Base-by-base conservation (phyloP, 805 yeast genomes). In the Metschnikowia dekortorum region DNA sequence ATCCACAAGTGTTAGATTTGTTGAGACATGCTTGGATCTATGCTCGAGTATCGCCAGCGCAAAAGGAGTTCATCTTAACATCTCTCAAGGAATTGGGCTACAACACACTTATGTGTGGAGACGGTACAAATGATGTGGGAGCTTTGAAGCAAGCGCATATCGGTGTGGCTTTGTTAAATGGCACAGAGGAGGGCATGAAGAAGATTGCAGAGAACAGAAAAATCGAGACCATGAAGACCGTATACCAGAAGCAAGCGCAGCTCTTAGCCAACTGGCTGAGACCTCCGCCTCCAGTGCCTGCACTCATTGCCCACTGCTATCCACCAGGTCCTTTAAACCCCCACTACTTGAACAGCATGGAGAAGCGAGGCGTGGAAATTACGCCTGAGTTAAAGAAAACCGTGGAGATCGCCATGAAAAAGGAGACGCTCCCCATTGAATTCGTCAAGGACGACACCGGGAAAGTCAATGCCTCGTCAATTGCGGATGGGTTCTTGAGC, bases 101-200 rank as follows among this genome's bases (percentile, higher is more conserved):
- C 71, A 86, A 82, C 64, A 94, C 98, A 26, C 79, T 94, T 61
- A 94, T 94, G 99, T 94, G 99, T 72, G 99, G 99, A 77, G 99
- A 94, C 72, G 99, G 99, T 71, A 94, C 99, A n/a, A 94, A 94
- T 66, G 99, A 94, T 76, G 99, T 94, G 46, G 99, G 99, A 70
- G 99, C 99, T 48, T 81, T 94, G 71, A 94, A 94, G 69, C 98
- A 94, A 74, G 98, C 99, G 2, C 96, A 94, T 64, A 86, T 94
- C 64, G 99, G 99, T 76, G 88, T 94, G 66, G 99, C 99, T n/a
- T 75, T 94, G 60, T 79, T 94, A 67, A 94, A 94, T 63, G 99
- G 98, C 71, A 91, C 99, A 50, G 96, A 88, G 64, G 97, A 89
- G 48, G 87, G 96, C 43, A 76, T 94, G 82, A 87, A 87, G 71